Evolutionary conservation across 177 flowering plant genomes (phyloP), one percentile per base, ranked within the genome.

Genomic region (Vitis hybrid): DNA sequence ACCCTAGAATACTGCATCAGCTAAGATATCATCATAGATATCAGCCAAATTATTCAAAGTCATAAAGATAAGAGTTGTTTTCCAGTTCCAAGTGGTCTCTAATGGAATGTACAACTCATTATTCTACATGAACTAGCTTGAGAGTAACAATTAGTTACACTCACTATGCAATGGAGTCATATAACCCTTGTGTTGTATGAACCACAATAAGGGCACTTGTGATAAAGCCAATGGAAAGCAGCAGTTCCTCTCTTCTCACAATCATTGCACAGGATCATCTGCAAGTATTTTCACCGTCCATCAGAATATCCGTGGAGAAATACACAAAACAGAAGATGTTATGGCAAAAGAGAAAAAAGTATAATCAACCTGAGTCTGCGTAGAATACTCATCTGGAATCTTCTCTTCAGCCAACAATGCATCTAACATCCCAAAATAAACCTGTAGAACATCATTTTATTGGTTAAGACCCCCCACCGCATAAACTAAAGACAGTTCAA

Each of bases 201-300:
- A 66, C 90, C 88, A 73, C 97, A 91, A 53, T 65, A 60, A 15
- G 90, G 64, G 78, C 98, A 93, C 81, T 93, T 91, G 84, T 86
- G 97, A 76, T 89, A 78, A 51, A 83, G 77, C 93, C 93, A 93
- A 62, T 93, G 98, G 69, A 85, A 91, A 10, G 90, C 70, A 69
- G 91, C 82, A 15, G 67, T 67, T 71, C 95, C 98, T 81, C 70
- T 84, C 87, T 89, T 89, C 84, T 82, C 93, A 64, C 98, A 93
- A 55, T 93, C 98, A 71, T 91, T 89, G 81, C 98, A 93, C 49
- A 90, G 63, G 77, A 93, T 89, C 56, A 66, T 83, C 98, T 93
- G 91, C 51, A 74, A 64, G 60, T 39, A 18, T 18, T 65, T 59
- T 1, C 33, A 51, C 16, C 55, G 10, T 39, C 62, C 66, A 57